phyloP scores from a whole-genome alignment of 495 filamentous ascomycete species.

The Aspergillus coremiiformis region DNA sequence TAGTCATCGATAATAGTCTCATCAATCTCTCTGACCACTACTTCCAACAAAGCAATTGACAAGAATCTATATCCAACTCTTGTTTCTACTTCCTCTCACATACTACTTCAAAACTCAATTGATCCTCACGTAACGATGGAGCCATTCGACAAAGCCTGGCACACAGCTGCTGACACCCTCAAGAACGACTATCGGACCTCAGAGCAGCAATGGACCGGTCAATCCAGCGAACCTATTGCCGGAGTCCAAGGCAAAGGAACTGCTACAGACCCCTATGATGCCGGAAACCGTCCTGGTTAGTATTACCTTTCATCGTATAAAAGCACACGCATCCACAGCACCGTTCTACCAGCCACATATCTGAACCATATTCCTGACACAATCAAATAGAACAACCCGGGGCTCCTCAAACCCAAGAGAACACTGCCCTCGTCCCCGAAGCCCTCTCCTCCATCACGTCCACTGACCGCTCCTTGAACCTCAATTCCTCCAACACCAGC shows the following conservation, averaged over 20 bases:
- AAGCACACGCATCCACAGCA: background rate
- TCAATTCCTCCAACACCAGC: background rate
- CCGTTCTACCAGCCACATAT: background rate
- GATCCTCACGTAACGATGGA: slow-evolving; percentile 25
- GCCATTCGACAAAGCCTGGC: slow-evolving; percentile 28
- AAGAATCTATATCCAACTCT: background rate
- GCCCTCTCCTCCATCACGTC: slow-evolving; percentile 6
- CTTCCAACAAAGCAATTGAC: background rate
- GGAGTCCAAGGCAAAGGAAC: slow-evolving; percentile 34
- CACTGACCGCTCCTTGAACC: slow-evolving; percentile 1
- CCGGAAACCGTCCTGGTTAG: slow-evolving; percentile 37
- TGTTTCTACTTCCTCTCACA: background rate
- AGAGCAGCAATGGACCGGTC: slow-evolving; percentile 8
- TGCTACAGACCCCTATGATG: slow-evolving; percentile 37
- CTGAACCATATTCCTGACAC: background rate
- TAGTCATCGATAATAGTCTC: background rate
- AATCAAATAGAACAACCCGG: slow-evolving; percentile 29
- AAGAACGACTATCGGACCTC: slow-evolving; percentile 22
- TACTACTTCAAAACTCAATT: background rate
- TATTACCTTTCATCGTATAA: background rate
- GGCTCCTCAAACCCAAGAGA: slow-evolving; percentile 16
- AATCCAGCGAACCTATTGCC: slow-evolving; percentile 37
- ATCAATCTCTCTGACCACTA: background rate
- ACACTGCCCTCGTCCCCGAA: slow-evolving; percentile 19
- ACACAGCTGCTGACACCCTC: slow-evolving; percentile 28